Evolutionary conservation across 352 stramenopile genomes (phyloP).

Genomic region (Phytophthora hybrid): DNA sequence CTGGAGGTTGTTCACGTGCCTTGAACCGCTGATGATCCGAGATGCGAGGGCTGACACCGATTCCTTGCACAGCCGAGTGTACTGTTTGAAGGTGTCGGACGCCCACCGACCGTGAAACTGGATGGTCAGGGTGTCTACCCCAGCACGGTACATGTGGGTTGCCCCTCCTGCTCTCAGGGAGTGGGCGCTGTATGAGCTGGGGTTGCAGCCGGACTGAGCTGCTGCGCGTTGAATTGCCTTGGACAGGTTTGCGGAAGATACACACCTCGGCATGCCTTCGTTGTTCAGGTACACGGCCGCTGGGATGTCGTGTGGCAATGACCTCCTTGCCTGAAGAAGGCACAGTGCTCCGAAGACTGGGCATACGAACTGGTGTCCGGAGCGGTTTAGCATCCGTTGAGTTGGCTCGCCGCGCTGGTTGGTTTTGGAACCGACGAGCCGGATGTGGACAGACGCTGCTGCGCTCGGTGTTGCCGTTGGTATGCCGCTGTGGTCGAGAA

Average conservation of each 20-base stretch:
- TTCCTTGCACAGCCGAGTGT: constrained; percentile 12
- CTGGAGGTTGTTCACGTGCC: not conserved
- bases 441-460: constrained; percentile 1
- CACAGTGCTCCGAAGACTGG: constrained; percentile 5
- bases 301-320: not conserved
- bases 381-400: constrained; percentile 6
- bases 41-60: not conserved
- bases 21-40: constrained; percentile 1
- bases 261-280: not conserved
- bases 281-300: constrained; percentile 2
- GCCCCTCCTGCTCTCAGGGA: constrained; percentile 12
- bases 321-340: not conserved
- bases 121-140: constrained; percentile 9
- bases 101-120: constrained; percentile 21
- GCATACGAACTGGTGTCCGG: not conserved
- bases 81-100: constrained; percentile 21
- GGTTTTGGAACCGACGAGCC: constrained; percentile 7
- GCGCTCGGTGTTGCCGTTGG: not conserved
- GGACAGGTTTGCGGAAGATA: not conserved
- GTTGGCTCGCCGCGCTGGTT: constrained; percentile 7
- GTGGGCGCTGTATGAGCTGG: not conserved
- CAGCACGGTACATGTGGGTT: too few relatives aligned
- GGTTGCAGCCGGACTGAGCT: not conserved
- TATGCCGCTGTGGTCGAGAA: not conserved
- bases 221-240: not conserved